These are phyloP conservation scores for Blastocystis hominis DNA, from an alignment of 352 stramenopile species.

Conservation along the genomic window DNA sequence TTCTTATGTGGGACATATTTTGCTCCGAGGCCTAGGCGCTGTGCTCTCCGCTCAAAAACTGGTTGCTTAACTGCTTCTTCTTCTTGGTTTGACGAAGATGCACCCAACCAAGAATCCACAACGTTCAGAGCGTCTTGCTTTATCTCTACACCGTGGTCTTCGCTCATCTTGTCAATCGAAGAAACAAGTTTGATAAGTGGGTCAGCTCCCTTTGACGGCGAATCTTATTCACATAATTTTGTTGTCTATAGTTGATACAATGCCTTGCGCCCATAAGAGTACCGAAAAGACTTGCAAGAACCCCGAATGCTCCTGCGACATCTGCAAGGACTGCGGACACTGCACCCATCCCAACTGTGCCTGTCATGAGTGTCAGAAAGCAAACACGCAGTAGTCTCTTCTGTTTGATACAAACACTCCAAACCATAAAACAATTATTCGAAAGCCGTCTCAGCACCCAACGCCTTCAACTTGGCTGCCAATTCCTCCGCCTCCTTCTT, in stretches of 20 bases:
- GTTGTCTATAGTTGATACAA: not conserved
- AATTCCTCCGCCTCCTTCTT: conserved; percentile 40
- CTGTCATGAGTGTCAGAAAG: conserved; percentile 26
- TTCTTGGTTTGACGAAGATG: not conserved
- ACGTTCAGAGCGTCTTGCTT: conserved; percentile 37
- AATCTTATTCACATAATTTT: not conserved
- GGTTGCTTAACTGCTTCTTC: not conserved
- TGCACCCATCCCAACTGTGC: conserved; percentile 15
- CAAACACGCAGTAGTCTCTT: not conserved
- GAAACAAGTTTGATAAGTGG: not conserved
- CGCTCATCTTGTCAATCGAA: conserved; percentile 20
- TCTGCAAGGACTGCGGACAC: conserved; percentile 50
- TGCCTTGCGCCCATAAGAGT: conserved; percentile 25
- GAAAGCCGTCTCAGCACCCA: conserved; percentile 16
- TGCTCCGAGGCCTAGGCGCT: conserved; percentile 4
- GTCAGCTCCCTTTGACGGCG: not conserved
- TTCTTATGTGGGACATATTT: conserved; percentile 51
- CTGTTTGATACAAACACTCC: conserved; percentile 4
- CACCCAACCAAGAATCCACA: conserved; percentile 29
- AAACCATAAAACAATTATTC: conserved; percentile 47
- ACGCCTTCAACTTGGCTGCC: conserved; percentile 44
- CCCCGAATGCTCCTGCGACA: conserved; percentile 47
- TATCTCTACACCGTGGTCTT: conserved; percentile 10
- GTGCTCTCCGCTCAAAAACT: conserved; percentile 14
- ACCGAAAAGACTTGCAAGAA: conserved; percentile 56